Evolutionary conservation across 257 asterid genomes (phyloP), one percentile per base, ranked within the genome.

Genomic region (Salvia splendens): DNA sequence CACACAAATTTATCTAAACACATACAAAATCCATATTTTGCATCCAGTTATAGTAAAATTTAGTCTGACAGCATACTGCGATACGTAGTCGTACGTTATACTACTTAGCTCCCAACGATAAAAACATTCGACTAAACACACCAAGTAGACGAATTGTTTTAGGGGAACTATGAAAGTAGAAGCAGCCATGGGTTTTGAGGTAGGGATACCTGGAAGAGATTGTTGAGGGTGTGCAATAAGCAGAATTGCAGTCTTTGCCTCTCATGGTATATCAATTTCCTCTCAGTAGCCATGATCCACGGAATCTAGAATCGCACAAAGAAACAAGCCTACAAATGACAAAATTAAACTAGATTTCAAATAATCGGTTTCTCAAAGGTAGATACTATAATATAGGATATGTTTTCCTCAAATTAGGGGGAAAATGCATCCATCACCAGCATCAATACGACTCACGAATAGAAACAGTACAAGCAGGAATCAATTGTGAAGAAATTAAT

Each of bases 151-250:
- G 36, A 6, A 68, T 1, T 36, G 36, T n/a, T 16, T 4, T 1
- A 36, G n/a, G 61, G 38, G 33, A 47, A 62, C 15, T 12, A n/a
- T 30, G 38, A 32, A 8, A 30, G 32, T 61, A 50, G 10, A 67
- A 36, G 61, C 12, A 67, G 38, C 30, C 14, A 52, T 15, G 57
- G 57, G 14, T 14, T 53, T 49, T 15, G 45, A 24, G 36, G 48
- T 17, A 8, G 52, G 15, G 8, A 47, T 81, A 92, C 98, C 97
- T 93, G 99, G 81, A 88, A 86, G 69, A 93, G 87, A 80, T 90
- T 93, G 80, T 93, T 93, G 82, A 93, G 97, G 76, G 96, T 69
- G 73, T 93, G 99, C 55, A 90, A 66, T 69, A 90, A 85, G 81
- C 99, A 93, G 61, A 86, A 79, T 62, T 93, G 99, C 32, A 90